phyloP scores from a whole-genome alignment of 1,139 yeast genomes.

The Pichia sp. region DNA sequence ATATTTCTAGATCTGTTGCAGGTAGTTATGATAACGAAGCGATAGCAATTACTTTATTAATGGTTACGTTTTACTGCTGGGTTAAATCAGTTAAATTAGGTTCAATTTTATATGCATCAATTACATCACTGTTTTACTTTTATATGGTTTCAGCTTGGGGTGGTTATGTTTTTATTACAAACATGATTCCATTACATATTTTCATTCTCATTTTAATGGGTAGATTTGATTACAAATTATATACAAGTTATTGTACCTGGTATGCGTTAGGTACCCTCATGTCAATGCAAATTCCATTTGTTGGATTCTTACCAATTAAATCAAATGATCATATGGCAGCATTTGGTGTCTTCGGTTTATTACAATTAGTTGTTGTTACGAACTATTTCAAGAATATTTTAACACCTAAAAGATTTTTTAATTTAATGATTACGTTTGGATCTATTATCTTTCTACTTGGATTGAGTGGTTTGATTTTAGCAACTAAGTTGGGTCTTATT shows the following conservation, averaged over 20 bases:
- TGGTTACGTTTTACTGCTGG: conserved; percentile 97
- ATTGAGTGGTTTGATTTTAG: conserved; percentile 60
- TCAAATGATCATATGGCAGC: conserved; percentile 99
- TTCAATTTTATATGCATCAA: conserved; percentile 74
- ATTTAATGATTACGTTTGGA: conserved; percentile 54
- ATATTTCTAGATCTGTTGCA: conserved; percentile 96
- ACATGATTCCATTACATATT: conserved; percentile 92
- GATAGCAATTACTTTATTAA: conserved; percentile 89
- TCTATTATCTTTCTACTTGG: conserved; percentile 54
- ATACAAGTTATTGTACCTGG: conserved; percentile 95
- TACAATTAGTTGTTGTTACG: conserved; percentile 86
- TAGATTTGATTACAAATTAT: conserved; percentile 73
- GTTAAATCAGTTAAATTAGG: conserved; percentile 89
- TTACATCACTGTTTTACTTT: conserved; percentile 85
- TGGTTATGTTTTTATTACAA: conserved; percentile 97
- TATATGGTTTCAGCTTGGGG: conserved; percentile 99
- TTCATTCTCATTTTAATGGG: conserved; percentile 92
- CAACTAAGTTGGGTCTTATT: conserved; percentile 87
- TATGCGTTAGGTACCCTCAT: conserved; percentile 93
- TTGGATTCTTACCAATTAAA: conserved; percentile 92
- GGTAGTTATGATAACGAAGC: conserved; percentile 99
- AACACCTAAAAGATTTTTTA: conserved; percentile 67
- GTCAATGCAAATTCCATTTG: conserved; percentile 98
- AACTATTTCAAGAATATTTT: conserved; percentile 72
- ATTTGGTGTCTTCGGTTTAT: conserved; percentile 90